These are phyloP conservation scores for Penicillium chermesinum DNA, from an alignment of 495 filamentous ascomycete species.

Conservation along the genomic window DNA sequence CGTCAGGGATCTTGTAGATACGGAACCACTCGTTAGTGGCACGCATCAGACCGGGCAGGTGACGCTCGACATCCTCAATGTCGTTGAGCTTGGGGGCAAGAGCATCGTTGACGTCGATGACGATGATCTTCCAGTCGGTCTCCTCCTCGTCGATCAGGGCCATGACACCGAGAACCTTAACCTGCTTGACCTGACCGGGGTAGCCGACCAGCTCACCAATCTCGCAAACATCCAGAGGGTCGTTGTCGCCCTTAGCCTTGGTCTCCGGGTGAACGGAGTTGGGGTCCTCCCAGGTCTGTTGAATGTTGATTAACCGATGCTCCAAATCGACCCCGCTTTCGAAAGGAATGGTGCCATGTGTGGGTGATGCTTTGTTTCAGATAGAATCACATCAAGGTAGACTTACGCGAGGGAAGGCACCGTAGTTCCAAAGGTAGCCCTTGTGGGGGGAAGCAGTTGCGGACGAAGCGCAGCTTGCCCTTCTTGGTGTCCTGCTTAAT, in stretches of 20 bases:
- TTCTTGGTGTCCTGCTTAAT: constrained; percentile 72
- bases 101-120: constrained; percentile 97
- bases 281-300: constrained; percentile 98
- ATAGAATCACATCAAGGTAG: too few species aligned
- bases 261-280: constrained; percentile 94
- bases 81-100: constrained; percentile 95
- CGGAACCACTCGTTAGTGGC: constrained; percentile 99
- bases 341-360: too few species aligned
- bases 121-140: constrained; percentile 99
- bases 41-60: constrained; percentile 91
- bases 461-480: constrained; percentile 78
- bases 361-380: background rate
- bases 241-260: constrained; percentile 99
- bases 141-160: constrained; percentile 98
- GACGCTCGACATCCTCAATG: constrained; percentile 97
- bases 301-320: background rate
- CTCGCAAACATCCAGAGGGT: constrained; percentile 98
- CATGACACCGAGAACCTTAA: constrained; percentile 99
- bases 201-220: constrained; percentile 97
- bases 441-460: constrained; percentile 99
- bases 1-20: constrained; percentile 99
- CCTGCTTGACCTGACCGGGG: constrained; percentile 95
- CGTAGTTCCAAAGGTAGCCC: constrained; percentile 99
- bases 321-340: background rate
- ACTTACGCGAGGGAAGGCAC: constrained; percentile 92